Conservation (phyloP, 768 basidiomycete genomes). For the Pleurotus salmoneostramineus region DNA sequence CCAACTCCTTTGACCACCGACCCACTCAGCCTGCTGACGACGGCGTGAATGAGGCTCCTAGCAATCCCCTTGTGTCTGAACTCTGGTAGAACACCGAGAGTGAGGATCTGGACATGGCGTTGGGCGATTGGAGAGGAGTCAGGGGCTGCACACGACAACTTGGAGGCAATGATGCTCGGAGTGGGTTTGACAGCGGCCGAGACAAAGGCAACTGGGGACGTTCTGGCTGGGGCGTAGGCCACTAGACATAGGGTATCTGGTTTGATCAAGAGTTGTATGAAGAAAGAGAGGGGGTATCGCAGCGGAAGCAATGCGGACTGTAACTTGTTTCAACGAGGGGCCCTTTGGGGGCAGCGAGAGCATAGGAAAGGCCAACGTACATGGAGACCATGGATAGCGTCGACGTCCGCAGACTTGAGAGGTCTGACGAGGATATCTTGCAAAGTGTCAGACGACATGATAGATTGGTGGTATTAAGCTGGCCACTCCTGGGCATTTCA, state of each 20-base stretch:
- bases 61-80: conserved; percentile 41
- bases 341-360: background rate
- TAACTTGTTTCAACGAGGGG: conserved; percentile 3
- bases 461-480: conserved; percentile 11
- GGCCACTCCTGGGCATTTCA: too few relatives aligned
- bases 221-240: conserved; percentile 25
- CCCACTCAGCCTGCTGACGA: conserved; percentile 24
- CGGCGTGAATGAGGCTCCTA: conserved; percentile 33
- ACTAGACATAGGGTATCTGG: conserved; percentile 36
- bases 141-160: conserved; percentile 9
- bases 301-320: conserved; percentile 36
- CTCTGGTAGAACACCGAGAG: conserved; percentile 45
- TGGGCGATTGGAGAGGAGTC: conserved; percentile 10
- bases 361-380: conserved; percentile 22
- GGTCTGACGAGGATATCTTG: conserved; percentile 26
- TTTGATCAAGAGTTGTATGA: conserved; percentile 42
- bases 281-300: conserved; percentile 38
- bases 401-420: conserved; percentile 30
- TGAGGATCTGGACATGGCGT: conserved; percentile 44
- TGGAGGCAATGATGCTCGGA: conserved; percentile 13
- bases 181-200: conserved; percentile 32
- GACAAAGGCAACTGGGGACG: conserved; percentile 36
- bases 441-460: conserved; percentile 1
- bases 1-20: conserved; percentile 14
- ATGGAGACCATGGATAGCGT: conserved; percentile 34